Percentiles rank a stretch among this genome's conserved stretches.
Conservation (phyloP, 2,329 filamentous ascomycete genomes). For the Nakataea oryzae region DNA sequence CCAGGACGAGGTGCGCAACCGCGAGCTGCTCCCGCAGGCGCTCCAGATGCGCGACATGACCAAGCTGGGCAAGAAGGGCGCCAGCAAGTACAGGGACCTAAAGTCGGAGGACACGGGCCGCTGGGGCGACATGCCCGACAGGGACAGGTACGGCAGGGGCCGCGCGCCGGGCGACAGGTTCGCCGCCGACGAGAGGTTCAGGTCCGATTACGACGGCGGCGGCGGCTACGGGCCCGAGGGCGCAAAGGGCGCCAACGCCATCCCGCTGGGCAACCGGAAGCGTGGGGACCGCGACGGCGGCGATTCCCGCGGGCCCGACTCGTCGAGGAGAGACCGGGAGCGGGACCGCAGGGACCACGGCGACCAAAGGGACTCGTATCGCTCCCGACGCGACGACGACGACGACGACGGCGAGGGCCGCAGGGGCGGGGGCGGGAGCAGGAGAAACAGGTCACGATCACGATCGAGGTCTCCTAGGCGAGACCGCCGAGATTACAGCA, state of each 20-base stretch:
- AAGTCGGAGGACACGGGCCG: constrained; percentile 81
- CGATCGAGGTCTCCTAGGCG: constrained; percentile 34
- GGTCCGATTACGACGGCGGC: constrained; percentile 45
- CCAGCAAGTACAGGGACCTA: constrained; percentile 82
- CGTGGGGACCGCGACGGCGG: constrained; percentile 10
- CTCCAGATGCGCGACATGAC: constrained; percentile 92
- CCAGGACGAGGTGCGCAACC: constrained; percentile 72
- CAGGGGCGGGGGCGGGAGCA: constrained; percentile 16
- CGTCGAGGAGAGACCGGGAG: constrained; percentile 5
- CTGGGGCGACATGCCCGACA: constrained; percentile 60
- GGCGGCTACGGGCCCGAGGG: constrained; percentile 25
- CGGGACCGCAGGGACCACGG: not conserved
- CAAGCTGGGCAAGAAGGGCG: constrained; percentile 83
- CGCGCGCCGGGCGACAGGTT: constrained; percentile 26
- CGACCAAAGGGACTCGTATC: constrained; percentile 10
- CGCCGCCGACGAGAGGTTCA: constrained; percentile 52
- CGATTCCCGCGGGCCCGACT: constrained; percentile 18
- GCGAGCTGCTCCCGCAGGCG: constrained; percentile 77
- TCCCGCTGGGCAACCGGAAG: constrained; percentile 56
- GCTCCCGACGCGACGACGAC: constrained; percentile 13
- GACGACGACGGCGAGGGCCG: constrained; percentile 17
- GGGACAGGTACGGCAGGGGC: constrained; percentile 21
- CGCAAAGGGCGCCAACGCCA: constrained; percentile 57
- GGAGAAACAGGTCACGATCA: constrained; percentile 18
- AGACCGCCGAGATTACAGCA: constrained; percentile 30